Evolutionary conservation across 2,329 filamentous ascomycete genomes (phyloP).

Genomic region (Fusarium nanum): DNA sequence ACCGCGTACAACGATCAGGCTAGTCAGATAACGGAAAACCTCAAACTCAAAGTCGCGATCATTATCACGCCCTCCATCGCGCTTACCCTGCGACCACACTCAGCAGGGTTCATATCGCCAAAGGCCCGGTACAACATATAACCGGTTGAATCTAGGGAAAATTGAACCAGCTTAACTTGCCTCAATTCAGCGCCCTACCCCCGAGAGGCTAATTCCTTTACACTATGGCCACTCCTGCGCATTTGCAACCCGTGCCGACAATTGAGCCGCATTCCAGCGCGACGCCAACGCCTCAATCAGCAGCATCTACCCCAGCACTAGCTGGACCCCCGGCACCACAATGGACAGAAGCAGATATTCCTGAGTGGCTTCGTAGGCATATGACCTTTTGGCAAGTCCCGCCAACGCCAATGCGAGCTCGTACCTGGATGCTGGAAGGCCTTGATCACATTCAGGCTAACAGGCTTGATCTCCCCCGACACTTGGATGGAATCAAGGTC

Average conservation of each 20-base stretch:
- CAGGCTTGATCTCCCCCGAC: fast-evolving
- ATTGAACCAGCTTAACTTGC: too few species aligned
- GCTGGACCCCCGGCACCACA: too few species aligned
- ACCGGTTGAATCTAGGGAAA: too few species aligned
- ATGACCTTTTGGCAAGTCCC: not conserved
- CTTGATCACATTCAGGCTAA: not conserved
- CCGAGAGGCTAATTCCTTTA: not conserved
- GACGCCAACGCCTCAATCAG: not conserved
- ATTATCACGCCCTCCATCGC: not conserved
- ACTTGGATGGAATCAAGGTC: not conserved
- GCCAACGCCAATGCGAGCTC: not conserved
- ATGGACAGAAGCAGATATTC: not conserved
- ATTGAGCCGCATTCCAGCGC: not conserved
- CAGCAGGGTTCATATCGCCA: too few species aligned
- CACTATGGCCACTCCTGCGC: not conserved
- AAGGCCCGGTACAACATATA: too few species aligned
- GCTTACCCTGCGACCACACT: not conserved
- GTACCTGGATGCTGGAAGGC: not conserved
- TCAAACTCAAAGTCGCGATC: too few species aligned
- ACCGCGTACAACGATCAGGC: not conserved
- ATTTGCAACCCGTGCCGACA: not conserved
- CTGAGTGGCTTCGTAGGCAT: not conserved
- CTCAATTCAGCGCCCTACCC: too few species aligned
- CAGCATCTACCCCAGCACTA: not conserved
- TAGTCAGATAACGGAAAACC: not conserved